A percentile compares a stretch with the other conserved stretches of the same genome.
Conservation (phyloP, 2,329 filamentous ascomycete species). For the Bipolaris zeicola region DNA sequence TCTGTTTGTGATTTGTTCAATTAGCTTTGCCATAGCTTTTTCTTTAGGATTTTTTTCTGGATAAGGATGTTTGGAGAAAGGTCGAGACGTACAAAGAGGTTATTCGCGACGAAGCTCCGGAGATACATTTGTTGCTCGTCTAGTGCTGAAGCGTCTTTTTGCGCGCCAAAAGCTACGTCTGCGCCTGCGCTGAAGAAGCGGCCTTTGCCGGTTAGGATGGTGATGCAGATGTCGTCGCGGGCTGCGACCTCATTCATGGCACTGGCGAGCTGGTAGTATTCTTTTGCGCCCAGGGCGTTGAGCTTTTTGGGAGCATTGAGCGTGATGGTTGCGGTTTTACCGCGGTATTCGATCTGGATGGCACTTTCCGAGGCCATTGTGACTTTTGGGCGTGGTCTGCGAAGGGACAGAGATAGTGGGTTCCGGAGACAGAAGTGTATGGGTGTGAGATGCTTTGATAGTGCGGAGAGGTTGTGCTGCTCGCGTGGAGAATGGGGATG, state of each 20-base stretch:
- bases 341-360: conserved; percentile 67
- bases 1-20: conserved; percentile 55
- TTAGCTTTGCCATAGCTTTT: too few relatives aligned
- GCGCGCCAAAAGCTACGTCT: conserved; percentile 68
- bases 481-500: background rate
- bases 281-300: conserved; percentile 73
- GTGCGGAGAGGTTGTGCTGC: too few relatives aligned
- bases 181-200: conserved; percentile 89
- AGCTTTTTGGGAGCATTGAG: conserved; percentile 86
- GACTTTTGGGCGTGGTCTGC: background rate
- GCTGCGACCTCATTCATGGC: conserved; percentile 77
- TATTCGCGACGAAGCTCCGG: conserved; percentile 76
- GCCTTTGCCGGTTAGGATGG: conserved; percentile 81
- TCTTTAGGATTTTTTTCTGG: background rate
- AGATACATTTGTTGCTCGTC: conserved; percentile 65
- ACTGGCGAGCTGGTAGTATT: conserved; percentile 78
- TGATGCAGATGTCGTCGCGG: conserved; percentile 81
- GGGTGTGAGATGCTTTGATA: too few relatives aligned
- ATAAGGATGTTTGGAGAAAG: background rate
- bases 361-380: conserved; percentile 51
- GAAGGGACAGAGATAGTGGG: background rate
- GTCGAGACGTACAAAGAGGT: conserved; percentile 58
- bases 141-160: conserved; percentile 41
- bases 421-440: background rate
- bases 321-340: conserved; percentile 80